Evolutionary conservation across 352 stramenopile genomes (phyloP), one percentile per base, ranked within the genome.

Genomic region (Peronosclerospora sorghi): DNA sequence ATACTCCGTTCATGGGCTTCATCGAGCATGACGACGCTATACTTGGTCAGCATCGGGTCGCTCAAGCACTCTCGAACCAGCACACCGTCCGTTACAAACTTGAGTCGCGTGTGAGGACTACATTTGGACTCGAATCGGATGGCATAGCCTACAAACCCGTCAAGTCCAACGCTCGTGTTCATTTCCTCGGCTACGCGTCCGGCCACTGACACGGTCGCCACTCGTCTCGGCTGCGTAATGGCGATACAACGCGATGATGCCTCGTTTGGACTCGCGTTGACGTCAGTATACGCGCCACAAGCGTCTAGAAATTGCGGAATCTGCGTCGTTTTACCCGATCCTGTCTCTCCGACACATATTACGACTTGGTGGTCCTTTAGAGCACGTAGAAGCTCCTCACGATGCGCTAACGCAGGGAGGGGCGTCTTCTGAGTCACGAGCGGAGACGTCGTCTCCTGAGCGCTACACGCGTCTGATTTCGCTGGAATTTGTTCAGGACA

Each of bases 1-100:
- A 99, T 76, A 56, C 75, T 97, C 17, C 96, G 78, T 65, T 99
- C 96, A 59, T 99, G 96, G 7, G 96, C 96, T 73, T 99, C 96
- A 56, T 92, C 92, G 42, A 97, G 73, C 68, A 98, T 95, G 17
- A 97, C 75, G 38, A 88, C 70, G 19, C 60, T 77, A 65, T 98
- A 98, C 14, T 66, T 59, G 8, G 28, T 45, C 14, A 96, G 68
- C 37, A 81, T 49, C 12, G 77, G 73, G 49, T 96, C 84, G 7
- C 36, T 39, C 13, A 95, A 56, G 45, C 70, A 88, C 58, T 96
- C 76, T 29, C 73, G 73, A 41, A 91, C 69, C 20, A 91, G 55
- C 35, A 91, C 68, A 52, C 77, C 80, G 48, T 92, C 77, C 6
- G 77, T 90, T 32, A 90, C 47, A 50, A 88, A 92, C 59, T 95